phyloP scores from a whole-genome alignment of 1,139 yeast genomes.

The Zygoascus sp. region DNA sequence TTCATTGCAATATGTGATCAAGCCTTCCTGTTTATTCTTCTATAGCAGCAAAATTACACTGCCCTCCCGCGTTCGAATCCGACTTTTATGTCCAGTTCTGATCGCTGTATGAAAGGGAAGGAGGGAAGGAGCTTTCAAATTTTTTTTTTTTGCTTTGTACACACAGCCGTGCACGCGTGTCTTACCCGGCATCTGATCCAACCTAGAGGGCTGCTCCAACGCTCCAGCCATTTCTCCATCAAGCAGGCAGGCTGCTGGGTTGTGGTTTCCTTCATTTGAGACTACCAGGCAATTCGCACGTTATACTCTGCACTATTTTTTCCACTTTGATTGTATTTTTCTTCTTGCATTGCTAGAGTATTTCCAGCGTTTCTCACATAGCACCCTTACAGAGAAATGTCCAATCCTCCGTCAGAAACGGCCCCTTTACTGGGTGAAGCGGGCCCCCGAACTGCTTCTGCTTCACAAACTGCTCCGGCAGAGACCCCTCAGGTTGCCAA shows the following conservation, averaged over 20 bases:
- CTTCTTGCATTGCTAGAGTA: too few species aligned
- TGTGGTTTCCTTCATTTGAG: too few species aligned
- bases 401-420: too few species aligned
- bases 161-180: constrained; percentile 1
- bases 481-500: not conserved
- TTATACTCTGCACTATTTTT: too few species aligned
- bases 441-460: not conserved
- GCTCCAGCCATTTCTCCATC: not conserved
- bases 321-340: too few species aligned
- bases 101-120: constrained; percentile 11
- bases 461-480: not conserved
- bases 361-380: too few species aligned
- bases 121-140: constrained; percentile 7
- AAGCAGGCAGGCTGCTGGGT: too few species aligned
- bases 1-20: constrained; percentile 53
- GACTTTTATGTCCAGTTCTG: not conserved
- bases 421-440: not conserved
- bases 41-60: constrained; percentile 4
- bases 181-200: too few species aligned
- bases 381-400: too few species aligned
- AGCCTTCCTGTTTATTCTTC: not conserved
- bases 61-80: not conserved
- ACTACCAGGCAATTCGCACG: too few species aligned
- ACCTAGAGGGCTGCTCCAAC: not conserved
- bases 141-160: not conserved